Base-by-base conservation (phyloP, 2,329 filamentous ascomycete species). In the Fusarium napiforme region DNA sequence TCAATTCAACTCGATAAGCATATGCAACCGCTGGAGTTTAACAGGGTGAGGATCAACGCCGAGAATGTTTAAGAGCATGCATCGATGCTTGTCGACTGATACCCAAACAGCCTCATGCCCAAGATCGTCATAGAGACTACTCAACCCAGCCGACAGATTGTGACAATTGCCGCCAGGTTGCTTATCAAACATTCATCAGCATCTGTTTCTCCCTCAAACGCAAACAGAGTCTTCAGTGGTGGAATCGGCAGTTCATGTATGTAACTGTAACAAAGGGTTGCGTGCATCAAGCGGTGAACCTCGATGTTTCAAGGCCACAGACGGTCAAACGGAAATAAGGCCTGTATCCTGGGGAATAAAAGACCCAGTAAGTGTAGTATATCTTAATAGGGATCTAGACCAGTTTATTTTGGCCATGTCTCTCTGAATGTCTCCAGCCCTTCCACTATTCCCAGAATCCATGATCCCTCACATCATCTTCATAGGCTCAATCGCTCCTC, bases 201-300 rank as follows among this genome's bases (percentile, higher is more conserved):
- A 18, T 34, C 1, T 26, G 32, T 43, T 28, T 67, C 32, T 50
- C 37, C 2, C 15, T 28, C 42, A 43, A 40, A 28, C 30, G 39
- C 14, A 37, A 23, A 42, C 21, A 49, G 23, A 42, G 21, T 9
- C 56, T 47, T 45, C 4, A 46, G 58, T 63, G 64, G 64, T 43
- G 49, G 47, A 68, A 46, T 28, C 37, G 36, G 37, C 40, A 69
- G 65, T 69, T 69, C 65, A 59, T 69, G 67, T 49, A 70, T 65
- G 65, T 52, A 53, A 65, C 65, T 55, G 59, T 52, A 47, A 59
- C 65, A 57, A 28, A 39, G 42, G 65, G 65, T 64, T 69, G n/a
- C 50, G 52, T 70, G 57, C 67, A 69, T 65, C 47, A 71, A 71
- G 68, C 68, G 68, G 68, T 71, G 66, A 70, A 60, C 60, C 23